phyloP scores from a whole-genome alignment of 192 early-diverging fungal species.

The Coemansia sp. region DNA sequence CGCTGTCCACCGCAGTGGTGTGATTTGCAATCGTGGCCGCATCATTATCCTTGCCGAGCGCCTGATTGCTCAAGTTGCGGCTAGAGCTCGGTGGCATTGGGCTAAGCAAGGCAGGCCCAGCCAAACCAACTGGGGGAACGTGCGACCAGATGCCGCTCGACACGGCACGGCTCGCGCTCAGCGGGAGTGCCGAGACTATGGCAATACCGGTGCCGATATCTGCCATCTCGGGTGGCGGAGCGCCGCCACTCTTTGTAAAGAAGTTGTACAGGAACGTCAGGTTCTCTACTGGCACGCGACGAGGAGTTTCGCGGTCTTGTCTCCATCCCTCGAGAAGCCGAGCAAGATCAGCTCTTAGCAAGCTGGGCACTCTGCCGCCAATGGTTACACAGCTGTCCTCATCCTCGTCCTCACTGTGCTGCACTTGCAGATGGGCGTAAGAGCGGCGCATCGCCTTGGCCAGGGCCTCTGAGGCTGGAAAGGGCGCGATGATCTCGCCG shows the following conservation, averaged over 20 bases:
- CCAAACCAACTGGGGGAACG: background rate
- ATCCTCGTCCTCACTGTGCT: slow-evolving; percentile 7
- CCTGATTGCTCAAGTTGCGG: background rate
- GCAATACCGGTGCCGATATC: slow-evolving; percentile 46
- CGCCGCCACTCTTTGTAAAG: slow-evolving; percentile 13
- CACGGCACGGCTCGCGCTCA: slow-evolving; percentile 24
- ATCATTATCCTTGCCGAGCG: background rate
- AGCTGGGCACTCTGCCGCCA: slow-evolving; percentile 27
- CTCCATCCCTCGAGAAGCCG: slow-evolving; percentile 46
- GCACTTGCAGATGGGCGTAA: slow-evolving; percentile 28
- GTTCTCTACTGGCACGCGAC: slow-evolving; percentile 33
- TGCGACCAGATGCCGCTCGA: slow-evolving; percentile 32
- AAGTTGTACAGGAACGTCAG: slow-evolving; percentile 50
- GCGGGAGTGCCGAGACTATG: slow-evolving; percentile 27
- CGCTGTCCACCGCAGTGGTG: background rate
- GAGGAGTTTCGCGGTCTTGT: slow-evolving; percentile 31
- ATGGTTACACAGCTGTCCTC: slow-evolving; percentile 2
- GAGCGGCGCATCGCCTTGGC: slow-evolving; percentile 39
- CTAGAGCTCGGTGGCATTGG: background rate
- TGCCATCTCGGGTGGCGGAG: slow-evolving; percentile 27
- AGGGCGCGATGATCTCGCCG: slow-evolving; percentile 35
- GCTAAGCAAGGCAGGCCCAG: background rate
- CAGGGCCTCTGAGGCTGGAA: slow-evolving; percentile 28
- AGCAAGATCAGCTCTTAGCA: slow-evolving; percentile 22
- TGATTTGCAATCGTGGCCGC: background rate